Evolutionary conservation across 192 early-diverging fungal genomes (phyloP).

Genomic region (Jimgerdemannia lactiflua): DNA sequence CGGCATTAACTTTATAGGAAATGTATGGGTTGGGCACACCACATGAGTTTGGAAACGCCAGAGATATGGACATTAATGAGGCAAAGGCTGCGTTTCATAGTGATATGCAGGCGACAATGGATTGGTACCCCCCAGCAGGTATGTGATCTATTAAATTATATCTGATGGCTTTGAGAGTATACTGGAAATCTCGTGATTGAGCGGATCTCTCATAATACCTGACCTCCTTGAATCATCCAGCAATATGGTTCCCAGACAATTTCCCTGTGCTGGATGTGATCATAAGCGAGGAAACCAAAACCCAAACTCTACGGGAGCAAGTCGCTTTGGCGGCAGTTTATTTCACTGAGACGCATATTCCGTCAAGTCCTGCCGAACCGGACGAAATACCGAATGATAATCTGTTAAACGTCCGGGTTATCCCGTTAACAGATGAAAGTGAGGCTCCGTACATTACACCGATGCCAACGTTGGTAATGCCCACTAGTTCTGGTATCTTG

Average conservation of each 20-base stretch:
- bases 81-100: conserved; percentile 13
- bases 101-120: background rate
- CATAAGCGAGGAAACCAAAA: conserved; percentile 7
- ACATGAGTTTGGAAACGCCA: conserved; percentile 25
- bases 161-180: too few species aligned
- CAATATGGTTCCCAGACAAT: background rate
- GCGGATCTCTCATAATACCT: too few species aligned
- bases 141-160: background rate
- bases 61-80: conserved; percentile 24
- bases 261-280: background rate
- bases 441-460: background rate
- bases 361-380: conserved; percentile 18
- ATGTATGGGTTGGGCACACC: conserved; percentile 4
- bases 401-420: background rate
- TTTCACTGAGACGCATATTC: conserved; percentile 15
- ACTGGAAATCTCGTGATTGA: too few species aligned
- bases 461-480: background rate
- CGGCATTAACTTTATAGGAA: background rate
- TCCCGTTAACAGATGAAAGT: background rate
- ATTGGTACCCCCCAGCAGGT: background rate
- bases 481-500: background rate
- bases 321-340: conserved; percentile 14
- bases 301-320: conserved; percentile 10
- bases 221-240: background rate
- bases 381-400: conserved; percentile 3